Evolutionary conservation across 1,139 yeast genomes (phyloP), one percentile per base, ranked within the genome.

Genomic region (Yamadazyma diddensiae): DNA sequence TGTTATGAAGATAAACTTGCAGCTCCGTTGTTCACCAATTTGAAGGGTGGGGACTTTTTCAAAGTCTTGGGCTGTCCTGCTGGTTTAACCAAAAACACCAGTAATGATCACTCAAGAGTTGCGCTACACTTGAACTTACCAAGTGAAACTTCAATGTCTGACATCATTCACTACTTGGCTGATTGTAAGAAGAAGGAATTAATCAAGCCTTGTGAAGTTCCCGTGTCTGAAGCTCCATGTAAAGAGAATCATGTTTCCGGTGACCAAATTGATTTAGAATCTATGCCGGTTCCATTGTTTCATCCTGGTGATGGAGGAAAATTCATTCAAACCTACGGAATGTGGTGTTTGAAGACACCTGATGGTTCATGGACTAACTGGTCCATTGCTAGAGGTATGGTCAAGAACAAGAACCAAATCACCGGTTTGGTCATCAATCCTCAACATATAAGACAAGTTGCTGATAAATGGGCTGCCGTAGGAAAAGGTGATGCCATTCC

Each of bases 361-460:
- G 26, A 23, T 13, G 26, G 26, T 23, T 13, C 15, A 12, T 23
- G 26, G 26, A 23, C 26, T 6, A 23, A 23, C 13, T 23, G 26
- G 26, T 23, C 26, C 8, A 23, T 23, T 23, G 26, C 26, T 23
- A 23, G 26, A 23, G 26, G 26, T 23, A 23, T 23, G 26, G 16
- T 23, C 7, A 23, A 11, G 13, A 16, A 23, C n/a, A 23, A 23
- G n/a, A 23, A 11, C n/a, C 26, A 23, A 6, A 23, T 23, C 13
- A 6, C 26, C 6, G 26, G 26, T 11, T 23, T 23, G 16, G 26
- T 23, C 6, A 23, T 23, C 11, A 23, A 23, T 13, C 26, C 26
- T 5, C 26, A 23, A 23, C 26, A 23, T 13, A 23, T 23, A 6
- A 23, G 26, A 13, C 26, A 23, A 23, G 26, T 23, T 6, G 26